A percentile compares a stretch with the other conserved stretches of the same genome.
Evolutionary conservation across 441 rosid species (phyloP).

Genomic region (Raphanus hybrid): DNA sequence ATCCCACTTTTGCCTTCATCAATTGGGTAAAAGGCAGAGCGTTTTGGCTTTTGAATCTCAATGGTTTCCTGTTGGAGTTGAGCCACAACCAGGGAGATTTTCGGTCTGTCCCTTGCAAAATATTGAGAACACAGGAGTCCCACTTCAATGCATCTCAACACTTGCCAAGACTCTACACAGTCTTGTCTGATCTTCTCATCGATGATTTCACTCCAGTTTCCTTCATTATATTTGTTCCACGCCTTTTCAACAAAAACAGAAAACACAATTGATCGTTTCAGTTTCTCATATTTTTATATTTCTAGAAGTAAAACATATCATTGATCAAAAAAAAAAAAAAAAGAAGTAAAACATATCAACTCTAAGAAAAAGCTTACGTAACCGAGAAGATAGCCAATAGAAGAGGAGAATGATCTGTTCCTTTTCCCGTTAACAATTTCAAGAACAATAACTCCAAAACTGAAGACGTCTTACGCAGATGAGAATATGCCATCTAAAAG

Average conservation of each 20-base stretch:
- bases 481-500: not conserved
- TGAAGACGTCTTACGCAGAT: not conserved
- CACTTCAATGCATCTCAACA: slow-evolving; percentile 1
- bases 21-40: not conserved
- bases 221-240: slow-evolving; percentile 4
- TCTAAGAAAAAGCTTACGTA: not conserved
- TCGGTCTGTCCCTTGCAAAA: not conserved
- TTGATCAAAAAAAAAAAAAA: too few species aligned
- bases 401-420: slow-evolving; percentile 5
- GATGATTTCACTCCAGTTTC: slow-evolving; percentile 3
- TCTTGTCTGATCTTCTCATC: slow-evolving; percentile 5
- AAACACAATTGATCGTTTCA: not conserved
- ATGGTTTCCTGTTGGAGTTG: not conserved
- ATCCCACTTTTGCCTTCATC: not conserved
- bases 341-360: too few species aligned
- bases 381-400: not conserved
- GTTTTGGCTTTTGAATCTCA: not conserved
- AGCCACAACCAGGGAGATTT: not conserved
- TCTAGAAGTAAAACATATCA: not conserved
- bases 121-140: slow-evolving; percentile 1
- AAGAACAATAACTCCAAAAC: not conserved
- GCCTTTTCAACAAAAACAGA: not conserved
- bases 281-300: not conserved
- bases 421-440: slow-evolving; percentile 2
- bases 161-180: slow-evolving; percentile 4